Base-by-base conservation (phyloP, 768 basidiomycete genomes). In the Mycena indigotica region DNA sequence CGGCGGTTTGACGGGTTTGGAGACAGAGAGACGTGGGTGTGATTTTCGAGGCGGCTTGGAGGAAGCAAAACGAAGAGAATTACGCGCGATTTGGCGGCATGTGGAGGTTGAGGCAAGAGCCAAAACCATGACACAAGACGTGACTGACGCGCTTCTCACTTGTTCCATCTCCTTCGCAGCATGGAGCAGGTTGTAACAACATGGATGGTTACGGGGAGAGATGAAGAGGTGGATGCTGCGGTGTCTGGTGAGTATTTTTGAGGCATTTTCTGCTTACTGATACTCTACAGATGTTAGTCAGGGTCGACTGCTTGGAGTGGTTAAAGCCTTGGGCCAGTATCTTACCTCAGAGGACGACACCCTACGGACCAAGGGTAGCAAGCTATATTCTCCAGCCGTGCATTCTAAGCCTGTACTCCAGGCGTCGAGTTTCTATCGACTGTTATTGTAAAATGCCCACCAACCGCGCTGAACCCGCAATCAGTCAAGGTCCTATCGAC, bases 321-420 rank as follows among this genome's bases (percentile, higher is more conserved):
- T 98, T 30, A 94, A 92, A 68, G 85, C 87, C 24, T 81, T 97
- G 0, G 93, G 93, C 39, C 88, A 91, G 63, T 94, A 90, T 66
- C 77, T 99, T 15, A 95, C 92, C 0, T 86, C 92, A 2, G 91
- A 95, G 56, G 90, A 96, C 53, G 91, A 88, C 64, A 76, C 79
- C 3, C 71, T 89, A 12, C 81, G 96, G 26, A 82, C 84, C 8
- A 93, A 93, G 78, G 96, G 96, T 93, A 68, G 57, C 45, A 62
- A 13, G 65, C 38, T 41, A 49, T 48, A 23, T 39, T 24, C 23
- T 48, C 25, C 50, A 8, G 60, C 17, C 24, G 26, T 48, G 48
- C 45, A 57, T 55, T 41, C 50, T 58, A 57, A 60, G 58, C 39
- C 55, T 54, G 53, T 52, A 48, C 44, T 56, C 16, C 58, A 99